A percentile compares a stretch with the other conserved stretches of the same genome.
These are phyloP conservation scores for Camellia japonica DNA, from an alignment of 148 eudicot species.

Conservation along the genomic window DNA sequence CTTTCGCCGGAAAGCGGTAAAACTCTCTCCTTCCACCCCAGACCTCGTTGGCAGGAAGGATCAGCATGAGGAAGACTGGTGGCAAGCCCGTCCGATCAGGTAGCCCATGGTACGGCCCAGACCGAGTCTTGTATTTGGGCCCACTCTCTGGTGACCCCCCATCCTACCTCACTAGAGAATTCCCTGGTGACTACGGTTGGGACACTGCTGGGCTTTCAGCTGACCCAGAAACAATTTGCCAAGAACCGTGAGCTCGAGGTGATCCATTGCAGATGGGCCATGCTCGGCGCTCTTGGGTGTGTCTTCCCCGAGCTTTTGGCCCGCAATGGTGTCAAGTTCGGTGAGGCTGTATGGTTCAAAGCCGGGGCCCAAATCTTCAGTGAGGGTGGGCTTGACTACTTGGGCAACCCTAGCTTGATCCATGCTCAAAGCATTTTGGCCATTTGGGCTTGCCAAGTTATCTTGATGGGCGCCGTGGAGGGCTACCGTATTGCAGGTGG, in stretches of 20 bases:
- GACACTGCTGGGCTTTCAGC: slow-evolving; percentile 38
- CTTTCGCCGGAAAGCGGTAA: slow-evolving; percentile 22
- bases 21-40: slow-evolving; percentile 17
- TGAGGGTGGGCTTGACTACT: slow-evolving; percentile 35
- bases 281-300: slow-evolving; percentile 41
- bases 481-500: slow-evolving; percentile 43
- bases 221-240: slow-evolving; percentile 32
- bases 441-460: slow-evolving; percentile 38
- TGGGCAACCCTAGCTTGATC: slow-evolving; percentile 42
- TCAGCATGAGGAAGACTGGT: slow-evolving; percentile 27
- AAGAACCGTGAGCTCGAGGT: slow-evolving; percentile 37
- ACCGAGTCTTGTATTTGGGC: slow-evolving; percentile 36
- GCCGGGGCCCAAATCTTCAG: slow-evolving; percentile 44
- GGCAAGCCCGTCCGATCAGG: slow-evolving; percentile 10
- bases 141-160: slow-evolving; percentile 37
- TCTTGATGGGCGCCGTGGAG: slow-evolving; percentile 44
- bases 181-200: slow-evolving; percentile 38
- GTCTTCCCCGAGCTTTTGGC: slow-evolving; percentile 46
- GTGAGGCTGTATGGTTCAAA: slow-evolving; percentile 47
- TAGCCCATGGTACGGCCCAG: slow-evolving; percentile 37
- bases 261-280: slow-evolving; percentile 35
- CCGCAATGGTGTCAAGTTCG: slow-evolving; percentile 42
- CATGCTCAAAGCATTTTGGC: slow-evolving; percentile 41
- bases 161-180: slow-evolving; percentile 34
- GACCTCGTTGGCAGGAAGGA: slow-evolving; percentile 19